phyloP scores from a whole-genome alignment of 1,284 basidiomycete genomes.

The Malassezia equina region DNA sequence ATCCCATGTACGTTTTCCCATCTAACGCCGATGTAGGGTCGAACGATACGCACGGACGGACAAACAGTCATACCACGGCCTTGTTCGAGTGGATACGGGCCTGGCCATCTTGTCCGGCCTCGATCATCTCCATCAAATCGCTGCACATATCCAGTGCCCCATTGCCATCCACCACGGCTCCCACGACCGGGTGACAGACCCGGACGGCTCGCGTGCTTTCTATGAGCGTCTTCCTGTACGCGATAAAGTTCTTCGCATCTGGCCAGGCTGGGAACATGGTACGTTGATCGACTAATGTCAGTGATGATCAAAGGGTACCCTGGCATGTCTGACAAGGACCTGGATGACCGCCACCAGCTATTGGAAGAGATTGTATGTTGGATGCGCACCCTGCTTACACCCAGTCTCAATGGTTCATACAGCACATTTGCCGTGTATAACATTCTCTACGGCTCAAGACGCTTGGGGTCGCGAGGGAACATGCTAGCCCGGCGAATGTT shows the following conservation, averaged over 20 bases:
- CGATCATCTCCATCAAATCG: constrained; percentile 44
- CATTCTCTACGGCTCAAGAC: constrained; percentile 37
- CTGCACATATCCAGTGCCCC: constrained; percentile 46
- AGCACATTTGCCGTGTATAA: not conserved
- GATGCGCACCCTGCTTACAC: not conserved
- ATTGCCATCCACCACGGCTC: constrained; percentile 52
- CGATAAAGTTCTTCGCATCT: constrained; percentile 51
- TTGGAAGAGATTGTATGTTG: constrained; percentile 27
- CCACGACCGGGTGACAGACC: constrained; percentile 51
- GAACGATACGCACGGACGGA: constrained; percentile 41
- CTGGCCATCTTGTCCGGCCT: constrained; percentile 51
- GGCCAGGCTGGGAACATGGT: constrained; percentile 53
- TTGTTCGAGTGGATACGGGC: constrained; percentile 51
- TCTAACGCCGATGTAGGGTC: constrained; percentile 35
- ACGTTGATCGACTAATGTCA: constrained; percentile 6
- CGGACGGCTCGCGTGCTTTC: constrained; percentile 49
- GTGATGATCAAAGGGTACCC: constrained; percentile 49
- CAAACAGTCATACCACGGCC: constrained; percentile 51
- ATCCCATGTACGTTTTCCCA: constrained; percentile 38
- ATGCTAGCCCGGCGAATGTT: constrained; percentile 87
- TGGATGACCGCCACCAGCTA: constrained; percentile 25
- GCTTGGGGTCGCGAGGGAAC: constrained; percentile 62
- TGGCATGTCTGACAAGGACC: constrained; percentile 31
- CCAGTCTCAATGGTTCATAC: constrained; percentile 6
- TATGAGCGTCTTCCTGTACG: constrained; percentile 48